Percentiles rank a stretch among this genome's conserved stretches.
These are phyloP conservation scores for Leptographium wingfieldii DNA, from an alignment of 2,329 filamentous ascomycete species.

Conservation along the genomic window DNA sequence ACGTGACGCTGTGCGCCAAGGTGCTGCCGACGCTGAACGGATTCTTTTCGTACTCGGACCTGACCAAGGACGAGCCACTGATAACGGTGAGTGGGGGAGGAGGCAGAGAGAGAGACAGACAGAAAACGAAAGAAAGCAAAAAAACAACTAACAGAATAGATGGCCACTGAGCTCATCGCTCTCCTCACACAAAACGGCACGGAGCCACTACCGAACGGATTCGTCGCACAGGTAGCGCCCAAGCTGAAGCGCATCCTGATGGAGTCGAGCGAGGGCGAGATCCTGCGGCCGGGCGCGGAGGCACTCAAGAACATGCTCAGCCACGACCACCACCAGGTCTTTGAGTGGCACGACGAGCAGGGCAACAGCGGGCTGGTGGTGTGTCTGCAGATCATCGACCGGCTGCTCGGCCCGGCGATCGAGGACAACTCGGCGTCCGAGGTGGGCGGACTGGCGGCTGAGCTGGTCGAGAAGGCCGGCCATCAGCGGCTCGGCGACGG, in stretches of 20 bases:
- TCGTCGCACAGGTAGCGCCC: constrained; percentile 74
- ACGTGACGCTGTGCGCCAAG: constrained; percentile 68
- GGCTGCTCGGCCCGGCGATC: constrained; percentile 69
- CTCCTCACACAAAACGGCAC: constrained; percentile 72
- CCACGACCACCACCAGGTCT: constrained; percentile 82
- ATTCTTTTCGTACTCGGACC: constrained; percentile 75
- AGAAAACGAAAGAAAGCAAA: background rate
- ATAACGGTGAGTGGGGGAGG: constrained; percentile 43
- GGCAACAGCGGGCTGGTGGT: constrained; percentile 79
- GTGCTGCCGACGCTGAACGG: constrained; percentile 78
- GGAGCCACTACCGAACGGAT: constrained; percentile 74
- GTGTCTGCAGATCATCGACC: constrained; percentile 82
- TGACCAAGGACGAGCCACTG: constrained; percentile 75
- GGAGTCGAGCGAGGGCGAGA: constrained; percentile 71
- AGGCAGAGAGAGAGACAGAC: background rate
- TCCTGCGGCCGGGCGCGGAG: constrained; percentile 76
- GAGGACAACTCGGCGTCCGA: constrained; percentile 93
- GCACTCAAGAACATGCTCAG: constrained; percentile 80
- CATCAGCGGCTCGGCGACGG: constrained; percentile 84
- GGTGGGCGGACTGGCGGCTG: constrained; percentile 85
- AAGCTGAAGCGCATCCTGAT: constrained; percentile 76
- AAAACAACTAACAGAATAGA: background rate
- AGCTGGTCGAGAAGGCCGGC: constrained; percentile 90
- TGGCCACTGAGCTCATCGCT: constrained; percentile 74
- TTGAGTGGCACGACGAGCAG: constrained; percentile 70